Base-by-base conservation (phyloP, 805 yeast genomes). In the Candida cerambycidarum region DNA sequence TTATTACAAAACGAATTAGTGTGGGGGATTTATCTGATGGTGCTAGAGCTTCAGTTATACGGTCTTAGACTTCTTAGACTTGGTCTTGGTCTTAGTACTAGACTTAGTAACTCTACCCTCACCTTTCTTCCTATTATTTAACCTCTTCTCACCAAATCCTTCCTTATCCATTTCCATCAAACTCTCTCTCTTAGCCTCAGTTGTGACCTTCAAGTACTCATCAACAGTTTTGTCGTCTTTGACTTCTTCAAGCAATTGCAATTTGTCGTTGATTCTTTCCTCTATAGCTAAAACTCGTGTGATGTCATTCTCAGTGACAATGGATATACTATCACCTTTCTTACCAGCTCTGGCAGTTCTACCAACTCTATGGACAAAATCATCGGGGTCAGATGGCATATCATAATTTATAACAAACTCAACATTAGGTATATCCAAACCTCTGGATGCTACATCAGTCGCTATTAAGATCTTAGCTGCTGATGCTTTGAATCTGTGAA, bases 271-370 rank as follows among this genome's bases (percentile, higher is more conserved):
- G 32, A 89, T 85, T 52, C 97, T 76, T 42, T 80, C 88, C 61
- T 93, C 99, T 41, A 93, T 92, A 5, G 92, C 83, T 47, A 85
- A 77, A 5, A 93, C 76, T 55, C 98, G 75, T 18, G 73, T 75
- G 11, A 93, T 82, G 59, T 92, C 99, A 45, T 84, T 80, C 54
- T 90, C 96, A 1, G 95, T 80, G 3, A 93, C 85, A 45, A 93
- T 75, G 11, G 93, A 79, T 1, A 93, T 70, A 5, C 95, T 78
- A 49, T 81, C 88, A 67, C 99, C 99, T 39, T 70, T 67, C 54
- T 95, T 76, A 2, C 98, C 98, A 2, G 98, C 98, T 77, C 99
- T 85, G 8, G 98, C 99, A 10, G 99, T 92, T 79, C 99, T 87
- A 70, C 99, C 99, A 9, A 92, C 96, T 63, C 99, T 75, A 66